Percentiles rank a stretch among this genome's conserved stretches.
These are phyloP conservation scores for Rhizopogon sp. DNA, from an alignment of 768 basidiomycete species.

Conservation along the genomic window DNA sequence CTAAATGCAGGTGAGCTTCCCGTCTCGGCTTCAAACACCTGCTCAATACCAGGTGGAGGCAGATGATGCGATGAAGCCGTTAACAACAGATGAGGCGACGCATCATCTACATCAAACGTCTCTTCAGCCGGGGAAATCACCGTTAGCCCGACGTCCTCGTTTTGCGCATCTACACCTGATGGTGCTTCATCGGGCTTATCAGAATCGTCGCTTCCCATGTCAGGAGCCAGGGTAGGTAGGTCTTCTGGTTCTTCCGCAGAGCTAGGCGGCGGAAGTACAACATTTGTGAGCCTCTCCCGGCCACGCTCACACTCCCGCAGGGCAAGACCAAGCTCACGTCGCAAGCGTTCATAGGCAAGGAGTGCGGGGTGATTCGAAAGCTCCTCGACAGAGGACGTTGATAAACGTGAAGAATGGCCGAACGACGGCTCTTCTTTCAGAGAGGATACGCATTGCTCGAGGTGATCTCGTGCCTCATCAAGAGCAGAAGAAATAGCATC, in stretches of 20 bases:
- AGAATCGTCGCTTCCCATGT: constrained; percentile 49
- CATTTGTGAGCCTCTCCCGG: constrained; percentile 53
- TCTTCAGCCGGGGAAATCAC: constrained; percentile 19
- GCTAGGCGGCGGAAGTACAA: constrained; percentile 43
- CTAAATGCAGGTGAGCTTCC: constrained; percentile 31
- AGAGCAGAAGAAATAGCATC: constrained; percentile 65
- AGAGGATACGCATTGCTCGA: constrained; percentile 57
- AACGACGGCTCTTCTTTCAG: constrained; percentile 39
- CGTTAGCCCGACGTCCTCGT: constrained; percentile 5
- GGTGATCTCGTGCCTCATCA: constrained; percentile 63
- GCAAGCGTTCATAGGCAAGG: constrained; percentile 68
- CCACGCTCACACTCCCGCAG: constrained; percentile 82
- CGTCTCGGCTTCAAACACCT: constrained; percentile 74
- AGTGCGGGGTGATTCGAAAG: constrained; percentile 44
- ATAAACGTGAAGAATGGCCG: constrained; percentile 16
- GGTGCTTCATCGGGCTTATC: constrained; percentile 45
- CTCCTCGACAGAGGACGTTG: constrained; percentile 14
- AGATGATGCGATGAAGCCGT: constrained; percentile 48
- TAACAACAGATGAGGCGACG: constrained; percentile 48
- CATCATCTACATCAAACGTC: constrained; percentile 42
- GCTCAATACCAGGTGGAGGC: constrained; percentile 66
- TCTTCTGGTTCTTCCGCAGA: constrained; percentile 34
- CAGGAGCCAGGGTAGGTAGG: constrained; percentile 45
- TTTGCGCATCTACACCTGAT: constrained; percentile 25
- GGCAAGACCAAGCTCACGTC: constrained; percentile 73